Base-by-base conservation (phyloP, 352 stramenopile species). In the Globisporangium paddicum region DNA sequence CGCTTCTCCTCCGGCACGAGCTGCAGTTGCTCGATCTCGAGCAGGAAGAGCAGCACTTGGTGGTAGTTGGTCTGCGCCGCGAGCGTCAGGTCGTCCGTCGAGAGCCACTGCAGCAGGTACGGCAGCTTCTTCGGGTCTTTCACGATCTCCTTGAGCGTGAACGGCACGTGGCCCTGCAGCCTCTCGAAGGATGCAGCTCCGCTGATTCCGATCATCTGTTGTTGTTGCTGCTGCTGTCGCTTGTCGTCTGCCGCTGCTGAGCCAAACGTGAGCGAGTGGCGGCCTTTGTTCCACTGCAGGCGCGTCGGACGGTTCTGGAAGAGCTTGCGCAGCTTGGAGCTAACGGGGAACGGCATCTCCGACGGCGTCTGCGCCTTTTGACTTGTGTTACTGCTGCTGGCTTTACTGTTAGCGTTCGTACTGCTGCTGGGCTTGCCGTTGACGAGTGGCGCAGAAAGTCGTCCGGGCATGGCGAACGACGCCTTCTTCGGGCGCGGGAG, bases 71-170 rank as follows among this genome's bases (percentile, higher is more conserved):
- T 76, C 51, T 73, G 55, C 28, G 71, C 62, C 2, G 54, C 64
- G 2, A 65, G 48, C 21, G 69, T 69, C 32, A 69, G 37, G 28
- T 77, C 62, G 58, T 89, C 77, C 2, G 67, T 64, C 1, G 77
- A 89, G 23, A 95, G 78, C 78, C 80, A 95, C 16, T 82, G 77
- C 51, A 93, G 61, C 41, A 95, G 49, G 60, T 86, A 95, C 46
- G 83, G 86, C 42, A 95, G 67, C 49, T 90, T 95, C 64, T 93
- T 95, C 5, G 82, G 77, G 62, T 95, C 86, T 34, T 90, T 90
- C 5, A 93, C 82, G 53, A 95, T 86, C 55, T 93, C 82, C 47
- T 92, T 87, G 19, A 94, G 74, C 23, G 85, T 88, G 56, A 90
- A 89, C 6, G 80, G 85, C 55, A 90, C 76, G 65, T 94, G 82